Evolutionary conservation across 2,329 filamentous ascomycete genomes (phyloP), one percentile per base, ranked within the genome.

Genomic region (Hymenoscyphus infarciens): DNA sequence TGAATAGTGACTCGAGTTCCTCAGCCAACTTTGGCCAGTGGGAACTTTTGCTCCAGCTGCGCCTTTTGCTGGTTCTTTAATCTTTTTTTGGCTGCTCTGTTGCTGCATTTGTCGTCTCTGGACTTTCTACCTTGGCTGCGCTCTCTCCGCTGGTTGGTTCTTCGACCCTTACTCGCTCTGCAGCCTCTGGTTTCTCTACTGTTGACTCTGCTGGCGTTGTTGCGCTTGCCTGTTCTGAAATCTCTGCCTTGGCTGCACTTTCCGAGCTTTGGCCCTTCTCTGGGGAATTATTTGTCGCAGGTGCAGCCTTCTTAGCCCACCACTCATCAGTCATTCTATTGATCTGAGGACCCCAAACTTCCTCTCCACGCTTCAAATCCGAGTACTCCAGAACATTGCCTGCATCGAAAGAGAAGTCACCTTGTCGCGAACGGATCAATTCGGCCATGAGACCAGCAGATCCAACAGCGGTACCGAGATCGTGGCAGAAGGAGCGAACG

Each of bases 401-500:
- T 10, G n/a, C 81, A 1, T 85, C 87, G 0, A 97, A 78, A 62
- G 84, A 82, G 71, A 96, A 98, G 65, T 92, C 85, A 19, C 87
- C 90, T 77, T 99, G 95, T 59, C 90, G 85, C 3, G 86, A 89
- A 61, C 95, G 88, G 62, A 89, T 83, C 22, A 99, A 84, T 69
- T 90, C 87, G 25, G 90, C 86, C 94, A 99, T 98, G 68, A 95
- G 82, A 38, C 84, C 95, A 27, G 91, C 87, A 13, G 92, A 96
- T 59, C 85, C 87, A 15, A 97, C 82, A 69, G 91, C 92, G 68
- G 87, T 81, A 25, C 94, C 95, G 3, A 99, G 82, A 72, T 99
- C 95, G 74, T 98, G 92, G 70, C 92, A 93, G 69, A 99, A 86
- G 63, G 90, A 96, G 66, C 95, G 89, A 15, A 99, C 93, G 75